These are phyloP conservation scores for Paramecium primaurelia DNA, from an alignment of 73 alveolate genomes.

Conservation along the genomic window DNA sequence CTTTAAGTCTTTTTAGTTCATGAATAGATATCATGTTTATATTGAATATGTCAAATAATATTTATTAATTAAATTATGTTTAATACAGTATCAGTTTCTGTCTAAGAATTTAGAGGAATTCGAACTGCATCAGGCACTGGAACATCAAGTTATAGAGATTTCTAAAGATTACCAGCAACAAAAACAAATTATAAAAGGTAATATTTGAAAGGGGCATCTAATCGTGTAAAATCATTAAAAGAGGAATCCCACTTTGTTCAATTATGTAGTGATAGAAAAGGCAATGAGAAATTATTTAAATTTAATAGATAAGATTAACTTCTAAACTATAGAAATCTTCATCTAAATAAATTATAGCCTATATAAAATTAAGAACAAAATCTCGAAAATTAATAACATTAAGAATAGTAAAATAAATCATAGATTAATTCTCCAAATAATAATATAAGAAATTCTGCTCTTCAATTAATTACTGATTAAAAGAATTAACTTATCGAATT, in stretches of 20 bases:
- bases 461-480: background rate
- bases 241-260: background rate
- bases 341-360: background rate
- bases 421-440: background rate
- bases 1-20: background rate
- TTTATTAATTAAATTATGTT: background rate
- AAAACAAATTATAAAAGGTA: background rate
- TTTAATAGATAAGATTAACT: background rate
- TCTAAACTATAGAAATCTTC: background rate
- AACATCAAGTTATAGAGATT: background rate
- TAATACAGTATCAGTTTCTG: background rate
- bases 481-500: background rate
- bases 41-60: background rate
- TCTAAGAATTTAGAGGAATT: background rate
- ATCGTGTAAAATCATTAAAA: background rate
- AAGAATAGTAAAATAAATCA: background rate
- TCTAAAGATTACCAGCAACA: background rate
- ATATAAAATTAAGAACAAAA: background rate
- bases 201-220: constrained; percentile 23
- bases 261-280: background rate
- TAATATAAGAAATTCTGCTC: background rate
- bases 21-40: background rate
- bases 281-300: background rate
- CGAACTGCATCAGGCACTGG: background rate
- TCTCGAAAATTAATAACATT: background rate